Base-by-base conservation (phyloP, 2,329 filamentous ascomycete species). In the Beauveria scarabaeidicola region DNA sequence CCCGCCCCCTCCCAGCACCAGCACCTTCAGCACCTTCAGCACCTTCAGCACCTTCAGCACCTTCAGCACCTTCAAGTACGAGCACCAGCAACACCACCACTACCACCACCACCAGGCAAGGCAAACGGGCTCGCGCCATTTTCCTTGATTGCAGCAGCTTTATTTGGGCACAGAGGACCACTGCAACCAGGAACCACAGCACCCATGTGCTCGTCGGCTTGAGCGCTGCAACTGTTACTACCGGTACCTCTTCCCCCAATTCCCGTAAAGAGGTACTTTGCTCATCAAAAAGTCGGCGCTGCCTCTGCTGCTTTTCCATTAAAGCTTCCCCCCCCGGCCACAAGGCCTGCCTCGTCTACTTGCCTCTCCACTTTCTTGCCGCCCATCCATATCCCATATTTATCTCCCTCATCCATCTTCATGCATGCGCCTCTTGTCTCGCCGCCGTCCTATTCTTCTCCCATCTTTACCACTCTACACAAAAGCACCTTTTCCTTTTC, bases 301-400 rank as follows among this genome's bases (percentile, higher is more conserved):
- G 10, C 11, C 27, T n/a, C 25, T 50, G 15, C 32, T 32, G 10
- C 19, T 40, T 27, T 38, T 40, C 32, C 15, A 29, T 32, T 56
- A 56, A 56, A 56, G 41, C 54, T 40, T 44, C 54, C 43, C 38
- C 27, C 54, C 54, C 54, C 54, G 44, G 54, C 54, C 54, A 57
- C 54, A 48, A 48, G 40, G 32, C 54, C 54, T 57, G 54, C 54
- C 54, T 57, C 54, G 32, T 57, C 54, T 50, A 25, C 23, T 58
- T 51, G 44, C 17, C 55, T 58, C 55, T 51, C 55, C 55, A 58
- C 55, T 51, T 58, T 58, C 55, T 58, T 58, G 55, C 55, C 55
- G 55, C 55, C 55, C 23, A 25, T 27, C 36, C 55, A 48, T 57
- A 58, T 58, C 55, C 46, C 55, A 47, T 40, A 50, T 13, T 36